Base-by-base conservation (phyloP, 1,284 basidiomycete species). In the Kalmanozyma brasiliensis region DNA sequence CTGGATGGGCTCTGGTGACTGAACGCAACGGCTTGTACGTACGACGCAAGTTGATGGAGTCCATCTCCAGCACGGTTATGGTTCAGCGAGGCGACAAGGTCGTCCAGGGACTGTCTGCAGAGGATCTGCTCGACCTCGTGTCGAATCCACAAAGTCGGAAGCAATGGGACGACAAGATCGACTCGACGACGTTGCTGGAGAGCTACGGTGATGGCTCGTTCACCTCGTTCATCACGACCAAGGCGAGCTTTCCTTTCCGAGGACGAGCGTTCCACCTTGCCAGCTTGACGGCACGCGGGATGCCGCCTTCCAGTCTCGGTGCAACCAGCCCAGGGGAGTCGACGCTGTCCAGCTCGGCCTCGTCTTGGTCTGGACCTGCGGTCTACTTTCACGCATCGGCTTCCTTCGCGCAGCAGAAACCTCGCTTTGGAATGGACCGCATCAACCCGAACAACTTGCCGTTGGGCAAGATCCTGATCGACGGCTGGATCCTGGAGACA, bases 401-500 rank as follows among this genome's bases (percentile, higher is more conserved):
- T 2, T 83, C 84, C 0, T 82, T 83, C 24, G 82, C 90, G 0
- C 89, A 92, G 42, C 90, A 91, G 77, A 89, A 87, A 69, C 90
- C 91, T 2, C 89, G 89, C 1, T 88, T 91, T 0, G 90, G 89
- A 8, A 91, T 52, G 42, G 49, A 85, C 10, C 49, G 52, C 19
- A 90, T 93, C 83, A 98, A 98, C 78, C 86, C 92, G 0, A 87
- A 88, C 45, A 80, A 66, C 0, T 85, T 94, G 13, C 92, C 93
- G 0, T 84, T 92, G 9, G 94, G 93, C 0, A 88, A 90, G 19
- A 85, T 94, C 40, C 89, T 92, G 65, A 85, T 99, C 3, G 94
- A 98, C 74, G 95, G 92, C 0, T 99, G 96, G 96, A 90, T 97
- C 40, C 83, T 97, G 70, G 94, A 99, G 84, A 98, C 94, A 1